Conservation (phyloP, 208 protist species). For the Jaenimonas drosophilae region DNA sequence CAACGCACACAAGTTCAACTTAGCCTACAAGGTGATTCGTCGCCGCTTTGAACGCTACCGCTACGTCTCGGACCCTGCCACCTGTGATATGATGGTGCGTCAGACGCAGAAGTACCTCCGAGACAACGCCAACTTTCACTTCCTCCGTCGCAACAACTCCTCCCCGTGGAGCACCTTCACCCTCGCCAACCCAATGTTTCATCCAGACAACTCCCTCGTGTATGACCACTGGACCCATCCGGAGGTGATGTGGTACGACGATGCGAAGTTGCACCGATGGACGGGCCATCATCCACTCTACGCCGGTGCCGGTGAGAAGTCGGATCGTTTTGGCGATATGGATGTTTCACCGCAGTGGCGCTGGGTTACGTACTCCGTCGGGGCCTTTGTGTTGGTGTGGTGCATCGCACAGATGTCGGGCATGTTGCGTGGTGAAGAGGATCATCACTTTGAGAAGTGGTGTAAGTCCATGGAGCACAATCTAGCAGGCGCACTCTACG, state of each 20-base stretch:
- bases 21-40: slow-evolving; percentile 84
- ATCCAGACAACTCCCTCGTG: slow-evolving; percentile 80
- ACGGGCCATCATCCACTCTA: slow-evolving; percentile 76
- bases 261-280: slow-evolving; percentile 86
- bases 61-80: slow-evolving; percentile 83
- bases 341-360: slow-evolving; percentile 67
- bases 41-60: slow-evolving; percentile 84
- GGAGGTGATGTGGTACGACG: slow-evolving; percentile 88
- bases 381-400: slow-evolving; percentile 22
- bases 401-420: slow-evolving; percentile 43
- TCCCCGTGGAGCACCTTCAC: slow-evolving; percentile 78
- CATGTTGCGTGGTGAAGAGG: slow-evolving; percentile 26
- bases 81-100: slow-evolving; percentile 90
- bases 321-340: slow-evolving; percentile 81
- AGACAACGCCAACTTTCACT: slow-evolving; percentile 76
- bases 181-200: slow-evolving; percentile 81
- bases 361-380: slow-evolving; percentile 19
- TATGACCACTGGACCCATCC: slow-evolving; percentile 90
- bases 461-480: slow-evolving; percentile 46
- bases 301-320: slow-evolving; percentile 63
- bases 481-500: slow-evolving; percentile 55
- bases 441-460: slow-evolving; percentile 69
- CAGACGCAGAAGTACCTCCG: slow-evolving; percentile 88
- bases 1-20: slow-evolving; percentile 84
- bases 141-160: slow-evolving; percentile 72